Evolutionary conservation across 192 early-diverging fungal genomes (phyloP), one percentile per base, ranked within the genome.

Genomic region (Funneliformis geosporum): DNA sequence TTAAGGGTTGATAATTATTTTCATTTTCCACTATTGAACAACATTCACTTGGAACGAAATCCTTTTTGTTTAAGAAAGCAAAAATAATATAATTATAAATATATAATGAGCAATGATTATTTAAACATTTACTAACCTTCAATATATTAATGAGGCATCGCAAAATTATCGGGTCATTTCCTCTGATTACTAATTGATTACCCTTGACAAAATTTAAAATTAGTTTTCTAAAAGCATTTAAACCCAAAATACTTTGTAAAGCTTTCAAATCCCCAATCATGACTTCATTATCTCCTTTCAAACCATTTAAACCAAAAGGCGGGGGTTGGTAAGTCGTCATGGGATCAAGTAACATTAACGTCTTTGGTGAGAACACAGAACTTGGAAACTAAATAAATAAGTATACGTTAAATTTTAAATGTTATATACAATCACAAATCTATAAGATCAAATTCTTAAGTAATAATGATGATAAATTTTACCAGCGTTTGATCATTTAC

Each of bases 401-500:
- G 42, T 39, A n/a, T n/a, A 23, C 42, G 8, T 44, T 25, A 33
- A 23, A 14, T 8, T 11, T 28, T 60, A 25, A 33, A 27, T n/a
- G n/a, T n/a, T n/a, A n/a, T n/a, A n/a, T n/a, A 33, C 6, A 59
- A 28, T 55, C 39, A 40, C 18, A 69, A 39, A 69, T 14, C 47
- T 28, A 74, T 59, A 50, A 55, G 39, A 55, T 60, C 60, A 21
- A 65, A 12, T 0, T 28, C 42, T 33, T 76, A 60, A 27, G 2
- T n/a, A 50, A 7, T 40, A 73, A 65, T 4, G 28, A 62, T 42
- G 5, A 73, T n/a, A 42, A 46, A 43, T 39, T 40, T 80, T 82
- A 90, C 89, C 82, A 83, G 80, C 43, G 78, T 87, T 66, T 88
- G 75, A 44, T 89, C 90, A 50, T 87, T 82, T 23, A 81, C 78